phyloP scores from a whole-genome alignment of 345 rosid genomes.

The Lumnitzera racemosa region DNA sequence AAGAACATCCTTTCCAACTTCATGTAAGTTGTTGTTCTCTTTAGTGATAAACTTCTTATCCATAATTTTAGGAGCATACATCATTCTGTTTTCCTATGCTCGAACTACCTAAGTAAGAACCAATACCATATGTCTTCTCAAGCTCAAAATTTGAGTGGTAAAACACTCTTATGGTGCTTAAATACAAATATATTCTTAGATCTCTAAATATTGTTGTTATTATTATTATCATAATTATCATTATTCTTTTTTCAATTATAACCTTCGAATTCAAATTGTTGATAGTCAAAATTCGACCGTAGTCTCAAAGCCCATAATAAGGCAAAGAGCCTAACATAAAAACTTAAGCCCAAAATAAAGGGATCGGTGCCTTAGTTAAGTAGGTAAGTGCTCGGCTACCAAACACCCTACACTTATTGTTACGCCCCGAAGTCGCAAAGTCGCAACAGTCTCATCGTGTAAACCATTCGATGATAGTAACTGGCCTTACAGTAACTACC shows the following conservation, averaged over 20 bases:
- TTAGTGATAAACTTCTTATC: slow-evolving; percentile 96
- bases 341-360: too few relatives aligned
- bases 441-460: too few relatives aligned
- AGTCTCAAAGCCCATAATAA: too few relatives aligned
- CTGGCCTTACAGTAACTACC: too few relatives aligned
- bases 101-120: slow-evolving; percentile 96
- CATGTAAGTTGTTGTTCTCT: slow-evolving; percentile 91
- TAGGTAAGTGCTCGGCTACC: too few relatives aligned
- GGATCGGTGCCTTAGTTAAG: too few relatives aligned
- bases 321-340: too few relatives aligned
- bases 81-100: slow-evolving; percentile 81
- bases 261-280: slow-evolving; percentile 79
- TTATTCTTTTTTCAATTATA: slow-evolving; percentile 40
- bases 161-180: slow-evolving; percentile 95
- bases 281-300: too few relatives aligned
- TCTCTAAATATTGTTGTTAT: slow-evolving; percentile 25
- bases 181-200: slow-evolving; percentile 75
- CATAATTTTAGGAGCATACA: slow-evolving; percentile 95
- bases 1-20: slow-evolving; percentile 89
- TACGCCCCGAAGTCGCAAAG: too few relatives aligned
- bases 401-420: too few relatives aligned
- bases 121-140: slow-evolving; percentile 97
- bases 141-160: slow-evolving; percentile 84
- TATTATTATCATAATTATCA: slow-evolving; percentile 16
- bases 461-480: too few relatives aligned